phyloP scores from a whole-genome alignment of 345 rosid genomes.

The Lepidium aucheri region DNA sequence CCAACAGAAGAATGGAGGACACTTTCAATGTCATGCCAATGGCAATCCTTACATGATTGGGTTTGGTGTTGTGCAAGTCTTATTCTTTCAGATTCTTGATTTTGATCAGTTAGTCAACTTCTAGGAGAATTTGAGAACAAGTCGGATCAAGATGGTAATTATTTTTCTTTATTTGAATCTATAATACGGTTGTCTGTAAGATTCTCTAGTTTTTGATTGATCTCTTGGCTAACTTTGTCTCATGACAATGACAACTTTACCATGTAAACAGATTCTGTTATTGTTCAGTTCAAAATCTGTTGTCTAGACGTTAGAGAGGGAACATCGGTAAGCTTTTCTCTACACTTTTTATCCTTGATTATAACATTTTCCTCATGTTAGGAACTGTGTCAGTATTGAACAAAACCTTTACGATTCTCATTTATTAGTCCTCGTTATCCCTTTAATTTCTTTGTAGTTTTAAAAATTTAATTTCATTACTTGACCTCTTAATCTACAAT shows the following conservation, averaged over 20 bases:
- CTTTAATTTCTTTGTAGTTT: no score
- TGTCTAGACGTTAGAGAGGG: conserved; percentile 67
- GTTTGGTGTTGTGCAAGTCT: conserved; percentile 47
- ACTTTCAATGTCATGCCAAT: conserved; percentile 37
- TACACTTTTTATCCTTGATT: no score
- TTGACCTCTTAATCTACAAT: no score
- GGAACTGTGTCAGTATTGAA: no score
- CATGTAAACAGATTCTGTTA: conserved; percentile 43
- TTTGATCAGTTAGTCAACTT: conserved; percentile 75
- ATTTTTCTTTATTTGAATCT: neutral
- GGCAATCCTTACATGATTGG: conserved; percentile 62
- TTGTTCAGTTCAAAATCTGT: conserved; percentile 70
- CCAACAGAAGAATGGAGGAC: conserved; percentile 35
- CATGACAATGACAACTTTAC: conserved; percentile 15
- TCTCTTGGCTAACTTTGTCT: neutral
- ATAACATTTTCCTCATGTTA: no score
- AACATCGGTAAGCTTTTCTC: conserved; percentile 40
- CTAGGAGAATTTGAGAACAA: no score
- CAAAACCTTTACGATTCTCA: no score
- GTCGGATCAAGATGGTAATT: conserved; percentile 48
- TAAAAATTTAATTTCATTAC: no score
- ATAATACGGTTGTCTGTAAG: neutral
- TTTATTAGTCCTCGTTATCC: no score
- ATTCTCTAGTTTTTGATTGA: conserved; percentile 4
- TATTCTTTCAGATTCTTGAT: conserved; percentile 73